Base-by-base conservation (phyloP, 108 stramenopile species). In the Seminavis robusta region DNA sequence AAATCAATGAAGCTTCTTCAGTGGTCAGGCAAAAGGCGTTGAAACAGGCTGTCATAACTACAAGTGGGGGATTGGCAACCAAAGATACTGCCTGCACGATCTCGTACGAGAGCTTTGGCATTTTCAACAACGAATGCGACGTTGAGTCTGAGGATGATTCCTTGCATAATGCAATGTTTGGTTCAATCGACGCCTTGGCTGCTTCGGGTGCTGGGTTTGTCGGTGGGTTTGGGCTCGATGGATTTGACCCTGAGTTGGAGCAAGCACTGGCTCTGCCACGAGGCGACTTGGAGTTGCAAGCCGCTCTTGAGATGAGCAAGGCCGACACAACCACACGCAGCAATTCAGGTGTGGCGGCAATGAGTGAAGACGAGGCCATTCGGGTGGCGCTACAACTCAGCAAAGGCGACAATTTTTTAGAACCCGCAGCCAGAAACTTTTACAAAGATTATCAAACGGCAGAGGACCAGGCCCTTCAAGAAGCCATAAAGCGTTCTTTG, bases 201-300 rank as follows among this genome's bases (percentile, higher is more conserved):
- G 7, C 51, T 9, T 25, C 11, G 21, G 3, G 6, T 6, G 45
- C 15, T 26, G 20, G 17, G 46, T 8, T 15, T 26, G 11, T 25
- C 3, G 40, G 7, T 5, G 11, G 40, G 8, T 17, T 44, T 43
- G 56, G 25, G 7, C 8, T 56, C 16, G 41, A 8, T 44, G 10
- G 4, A 1, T 13, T 25, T 3, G 64, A 56, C 16, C 25, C 15
- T 16, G 39, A 65, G 20, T 31, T 65, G 42, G 48, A 54, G 20
- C 28, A 44, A 21, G 62, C 52, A 5, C 40, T 63, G 3, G 51
- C 51, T 10, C 13, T 54, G 34, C 54, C 62, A 27, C 62, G 49
- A 27, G 28, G 17, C 5, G 61, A 62, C 44, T 17, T 19, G 1
- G 39, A 56, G 13, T 23, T 58, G n/a, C 56, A 58, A 29, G 42